Base-by-base conservation (phyloP, 2,329 filamentous ascomycete genomes). In the Volutella citrinella region DNA sequence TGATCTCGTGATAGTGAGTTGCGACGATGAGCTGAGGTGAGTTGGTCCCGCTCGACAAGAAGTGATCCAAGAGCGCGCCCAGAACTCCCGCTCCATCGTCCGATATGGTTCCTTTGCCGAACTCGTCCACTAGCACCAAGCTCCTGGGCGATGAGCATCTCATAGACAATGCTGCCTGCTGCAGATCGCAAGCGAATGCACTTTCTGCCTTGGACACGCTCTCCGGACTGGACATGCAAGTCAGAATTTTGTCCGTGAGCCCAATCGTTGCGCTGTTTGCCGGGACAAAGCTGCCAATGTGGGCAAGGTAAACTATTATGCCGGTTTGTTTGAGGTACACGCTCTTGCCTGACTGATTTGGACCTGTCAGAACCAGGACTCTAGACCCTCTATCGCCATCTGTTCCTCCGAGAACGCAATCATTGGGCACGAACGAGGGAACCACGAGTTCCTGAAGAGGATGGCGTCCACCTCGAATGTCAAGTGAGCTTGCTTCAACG, bases 281-380 rank as follows among this genome's bases (percentile, higher is more conserved):
- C 2, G 93, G 91, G 2, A 98, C 87, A 56, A 87, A 97, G 57
- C 88, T 91, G 32, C 93, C 93, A 33, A 95, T 78, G 55, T 98
- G 93, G 1, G 93, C 87, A 60, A 98, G 75, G 55, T 93, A 96
- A 11, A 95, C 82, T 38, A 95, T 93, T 30, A 96, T 67, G 5
- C 90, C 93, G 19, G 87, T 78, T 58, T 98, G 91, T 60, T 95
- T 98, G 55, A 97, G 73, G 60, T 95, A 97, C 0, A 97, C 79
- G 49, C 89, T 97, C 61, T 98, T 98, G 1, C 93, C 93, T 0
- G 93, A 97, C 57, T 93, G 94, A 50, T 98, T 98, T 5, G 93
- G 90, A 0, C 93, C 93, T 0, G 93, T 97, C 51, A 98, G 62
- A 6, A 96, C 66, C 10, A 96, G 58, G 64, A 88, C 83, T 45